These are phyloP conservation scores for Saprolegnia diclina DNA, from an alignment of 352 stramenopile genomes.

Conservation along the genomic window DNA sequence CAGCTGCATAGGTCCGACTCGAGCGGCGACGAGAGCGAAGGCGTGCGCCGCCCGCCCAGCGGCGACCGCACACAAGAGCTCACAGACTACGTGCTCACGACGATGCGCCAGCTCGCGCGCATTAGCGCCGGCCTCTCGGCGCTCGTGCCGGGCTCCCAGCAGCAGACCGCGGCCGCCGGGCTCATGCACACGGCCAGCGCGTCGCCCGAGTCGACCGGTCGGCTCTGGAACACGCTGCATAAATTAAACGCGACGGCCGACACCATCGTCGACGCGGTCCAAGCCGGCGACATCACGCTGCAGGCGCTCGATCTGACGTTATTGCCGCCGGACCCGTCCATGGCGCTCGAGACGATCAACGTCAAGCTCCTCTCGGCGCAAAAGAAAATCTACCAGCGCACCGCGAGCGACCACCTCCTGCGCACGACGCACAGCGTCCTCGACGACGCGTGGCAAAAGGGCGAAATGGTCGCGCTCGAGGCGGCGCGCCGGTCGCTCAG, in stretches of 20 bases:
- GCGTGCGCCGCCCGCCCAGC: neutral
- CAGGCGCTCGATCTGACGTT: conserved; percentile 23
- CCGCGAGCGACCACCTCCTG: neutral
- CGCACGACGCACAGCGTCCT: neutral
- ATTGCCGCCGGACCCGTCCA: conserved; percentile 21
- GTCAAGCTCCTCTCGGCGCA: conserved; percentile 11
- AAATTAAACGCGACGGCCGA: conserved; percentile 22
- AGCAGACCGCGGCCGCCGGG: neutral
- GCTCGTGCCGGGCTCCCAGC: conserved; percentile 17
- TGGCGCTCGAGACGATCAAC: conserved; percentile 27
- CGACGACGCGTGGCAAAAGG: conserved; percentile 4
- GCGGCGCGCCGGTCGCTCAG: neutral
- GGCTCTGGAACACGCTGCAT: conserved; percentile 22
- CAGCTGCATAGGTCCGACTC: conserved; percentile 9
- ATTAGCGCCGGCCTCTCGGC: conserved; percentile 20
- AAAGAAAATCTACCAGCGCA: conserved; percentile 7
- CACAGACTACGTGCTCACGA: conserved; percentile 23
- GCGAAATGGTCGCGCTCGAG: conserved; percentile 4
- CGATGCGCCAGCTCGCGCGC: conserved; percentile 24
- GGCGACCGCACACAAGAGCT: conserved; percentile 22
- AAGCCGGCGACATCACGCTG: neutral
- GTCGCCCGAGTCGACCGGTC: conserved; percentile 5
- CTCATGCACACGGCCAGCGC: no score
- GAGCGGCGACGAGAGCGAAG: conserved; percentile 13
- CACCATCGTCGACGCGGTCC: neutral